Conservation (phyloP, 805 yeast species). For the Kodamaea sagamina region DNA sequence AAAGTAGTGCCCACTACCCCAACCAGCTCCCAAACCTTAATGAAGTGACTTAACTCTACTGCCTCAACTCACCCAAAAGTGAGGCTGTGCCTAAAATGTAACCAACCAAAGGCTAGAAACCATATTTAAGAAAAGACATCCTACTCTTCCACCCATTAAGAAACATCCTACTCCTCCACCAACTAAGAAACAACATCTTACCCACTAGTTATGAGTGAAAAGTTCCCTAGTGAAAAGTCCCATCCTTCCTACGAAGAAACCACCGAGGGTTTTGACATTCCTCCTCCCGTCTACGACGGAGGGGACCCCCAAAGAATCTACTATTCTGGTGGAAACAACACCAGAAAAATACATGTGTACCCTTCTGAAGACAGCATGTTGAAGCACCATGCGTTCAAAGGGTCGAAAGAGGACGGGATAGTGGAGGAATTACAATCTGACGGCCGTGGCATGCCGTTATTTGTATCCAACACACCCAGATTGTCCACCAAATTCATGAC, state of each 20-base stretch:
- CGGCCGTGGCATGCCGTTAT: slow-evolving; percentile 7
- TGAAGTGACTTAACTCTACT: too few relatives aligned
- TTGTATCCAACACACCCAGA: neutral
- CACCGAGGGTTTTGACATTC: neutral
- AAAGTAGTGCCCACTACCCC: too few relatives aligned
- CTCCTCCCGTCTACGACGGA: slow-evolving; percentile 3
- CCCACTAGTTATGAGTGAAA: too few relatives aligned
- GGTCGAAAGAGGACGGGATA: neutral
- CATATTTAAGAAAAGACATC: too few relatives aligned
- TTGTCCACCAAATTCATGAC: slow-evolving; percentile 5
- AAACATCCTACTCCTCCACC: too few relatives aligned
- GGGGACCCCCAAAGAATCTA: slow-evolving; percentile 2
- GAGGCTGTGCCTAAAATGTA: too few relatives aligned
- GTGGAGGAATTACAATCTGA: slow-evolving; percentile 5
- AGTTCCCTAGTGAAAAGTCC: neutral
- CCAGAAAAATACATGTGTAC: slow-evolving; percentile 3
- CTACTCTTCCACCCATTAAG: too few relatives aligned
- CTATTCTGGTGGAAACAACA: neutral
- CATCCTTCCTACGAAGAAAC: slow-evolving; percentile 6
- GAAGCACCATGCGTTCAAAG: slow-evolving; percentile 2
- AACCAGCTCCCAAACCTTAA: too few relatives aligned
- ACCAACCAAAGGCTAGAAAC: too few relatives aligned
- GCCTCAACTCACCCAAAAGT: too few relatives aligned
- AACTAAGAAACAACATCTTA: too few relatives aligned
- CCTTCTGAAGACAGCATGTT: slow-evolving; percentile 5